Conservation (phyloP, 441 rosid species). For the Pelargonium citronellum region DNA sequence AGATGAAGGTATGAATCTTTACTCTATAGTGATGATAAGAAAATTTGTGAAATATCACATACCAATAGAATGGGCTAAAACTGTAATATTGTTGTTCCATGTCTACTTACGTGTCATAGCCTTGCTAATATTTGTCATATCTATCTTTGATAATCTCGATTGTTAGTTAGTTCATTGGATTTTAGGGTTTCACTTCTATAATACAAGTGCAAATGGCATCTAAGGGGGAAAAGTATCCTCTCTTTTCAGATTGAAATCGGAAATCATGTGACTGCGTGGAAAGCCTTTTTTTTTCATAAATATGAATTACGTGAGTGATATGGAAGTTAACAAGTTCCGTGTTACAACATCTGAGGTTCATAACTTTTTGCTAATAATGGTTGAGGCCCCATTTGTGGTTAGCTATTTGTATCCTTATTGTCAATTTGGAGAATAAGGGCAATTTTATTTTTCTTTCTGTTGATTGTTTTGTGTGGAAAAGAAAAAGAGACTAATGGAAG, state of each 20-base stretch:
- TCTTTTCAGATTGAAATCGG: background rate
- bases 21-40: background rate
- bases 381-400: background rate
- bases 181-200: background rate
- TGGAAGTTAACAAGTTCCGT: background rate
- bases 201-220: background rate
- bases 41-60: background rate
- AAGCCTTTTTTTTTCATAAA: background rate
- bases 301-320: background rate
- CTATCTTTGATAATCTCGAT: background rate
- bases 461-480: background rate
- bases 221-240: background rate
- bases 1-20: too few species aligned
- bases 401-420: background rate
- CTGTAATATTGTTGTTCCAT: background rate
- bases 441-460: background rate
- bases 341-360: too few species aligned
- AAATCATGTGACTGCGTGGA: background rate
- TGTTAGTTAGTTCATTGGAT: background rate
- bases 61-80: background rate
- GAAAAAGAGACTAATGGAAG: background rate
- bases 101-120: background rate
- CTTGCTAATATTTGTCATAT: background rate
- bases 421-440: background rate
- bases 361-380: background rate